Base-by-base conservation (phyloP, 75 land plant genomes). In the Azolla pinnata region DNA sequence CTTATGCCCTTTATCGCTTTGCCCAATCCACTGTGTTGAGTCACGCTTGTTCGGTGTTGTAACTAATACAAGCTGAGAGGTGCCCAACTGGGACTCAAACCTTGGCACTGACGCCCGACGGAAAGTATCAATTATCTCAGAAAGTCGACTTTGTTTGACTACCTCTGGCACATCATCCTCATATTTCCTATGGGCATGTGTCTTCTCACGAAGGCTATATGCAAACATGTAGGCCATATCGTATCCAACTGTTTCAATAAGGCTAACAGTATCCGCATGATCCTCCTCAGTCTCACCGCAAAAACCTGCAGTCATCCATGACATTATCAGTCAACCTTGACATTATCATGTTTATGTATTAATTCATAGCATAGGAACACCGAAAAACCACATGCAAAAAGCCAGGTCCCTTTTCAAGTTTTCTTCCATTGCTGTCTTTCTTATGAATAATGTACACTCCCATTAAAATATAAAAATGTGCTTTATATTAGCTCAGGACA, bases 151-250 rank as follows among this genome's bases (percentile, higher is more conserved):
- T 60, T 85, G 85, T 60, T 93, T 93, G 31, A 83, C 61, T 19
- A 67, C 76, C 16, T 88, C 90, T 42, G 96, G 90, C 33, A 93
- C 87, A 73, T 89, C 90, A 66, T 93, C 98, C 2, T 31, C 66
- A 63, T 89, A 85, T 31, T 81, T 88, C 35, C 98, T 74, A 60
- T 93, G 85, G 10, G 98, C 98, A 67, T 88, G 98, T 31, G 98
- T 93, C 57, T 79, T 85, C 50, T 93, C 96, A 28, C 96, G 74
- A 84, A 86, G 81, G 67, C 98, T 93, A 74, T 93, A 93, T 1
- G 90, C 96, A 75, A 93, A 93, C 98, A 93, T 89, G 78, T 89
- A 89, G 35, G 98, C 96, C 98, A 93, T 93, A 31, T 93, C 98
- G 59, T 93, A 93, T 24, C 98, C 96, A 27, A 93, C 98, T 54